Evolutionary conservation across 257 asterid species (phyloP), one percentile per base, ranked within the genome.

Genomic region (Ballota nigra): DNA sequence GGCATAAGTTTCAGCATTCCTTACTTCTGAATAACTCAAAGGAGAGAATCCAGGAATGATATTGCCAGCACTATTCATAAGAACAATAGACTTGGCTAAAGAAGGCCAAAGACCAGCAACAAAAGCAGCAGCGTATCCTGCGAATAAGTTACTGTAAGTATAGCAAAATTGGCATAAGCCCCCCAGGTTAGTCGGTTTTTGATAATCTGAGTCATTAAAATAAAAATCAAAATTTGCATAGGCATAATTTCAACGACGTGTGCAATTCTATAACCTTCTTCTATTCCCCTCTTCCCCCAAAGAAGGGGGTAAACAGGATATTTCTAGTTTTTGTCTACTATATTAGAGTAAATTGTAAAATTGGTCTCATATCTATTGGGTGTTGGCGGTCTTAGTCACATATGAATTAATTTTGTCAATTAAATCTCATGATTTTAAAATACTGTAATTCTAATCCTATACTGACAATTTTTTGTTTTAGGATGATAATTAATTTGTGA

Each of bases 21-120:
- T 86, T 85, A 89, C 98, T 61, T 83, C 71, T 63, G 88, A 80
- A 82, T 81, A 71, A 34, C 33, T 60, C 52, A 34, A 72, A 36
- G 84, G 78, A 47, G 92, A 78, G 79, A 81, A 82, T 77, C 79
- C 89, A 74, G 97, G 89, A 73, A 74, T 47, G 34, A 89, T 77
- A 63, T 78, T 83, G 75, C 98, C 98, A 60, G 96, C 96, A 76
- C 83, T 81, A 84, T 89, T 92, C 72, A 92, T 76, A 72, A 92
- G 96, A 80, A 89, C 83, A 71, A 84, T 75, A 34, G 98, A 89
- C 88, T 92, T 86, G 79, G 79, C 91, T 80, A 92, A 29, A 13
- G 84, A 72, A 62, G 96, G 78, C 97, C 98, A 92, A 68, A 92
- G 86, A 66, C 94, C 82, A 69, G 92, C 88, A 55, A 77, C 91